A percentile compares a stretch with the other conserved stretches of the same genome.
phyloP scores from a whole-genome alignment of 2,329 filamentous ascomycete genomes.

The Aulographum hederae region DNA sequence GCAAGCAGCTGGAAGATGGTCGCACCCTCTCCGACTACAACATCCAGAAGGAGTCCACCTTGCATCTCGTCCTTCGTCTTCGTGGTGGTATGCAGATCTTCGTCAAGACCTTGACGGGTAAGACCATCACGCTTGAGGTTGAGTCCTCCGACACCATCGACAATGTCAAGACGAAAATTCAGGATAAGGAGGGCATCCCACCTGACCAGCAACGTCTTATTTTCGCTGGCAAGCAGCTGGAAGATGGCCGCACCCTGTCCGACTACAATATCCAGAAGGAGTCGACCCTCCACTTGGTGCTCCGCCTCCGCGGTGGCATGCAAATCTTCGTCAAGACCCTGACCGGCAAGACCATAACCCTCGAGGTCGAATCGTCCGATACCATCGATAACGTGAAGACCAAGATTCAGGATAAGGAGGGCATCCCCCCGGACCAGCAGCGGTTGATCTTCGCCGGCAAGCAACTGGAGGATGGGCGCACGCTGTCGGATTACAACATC shows the following conservation, averaged over 20 bases:
- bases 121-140: constrained; percentile 49
- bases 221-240: constrained; percentile 44
- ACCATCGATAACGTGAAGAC: constrained; percentile 94
- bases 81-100: constrained; percentile 47
- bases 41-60: constrained; percentile 45
- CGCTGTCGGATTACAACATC: constrained; percentile 95
- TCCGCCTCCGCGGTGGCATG: constrained; percentile 70
- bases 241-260: constrained; percentile 36
- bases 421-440: constrained; percentile 94
- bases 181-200: constrained; percentile 90
- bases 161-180: constrained; percentile 93
- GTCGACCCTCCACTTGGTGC: constrained; percentile 66
- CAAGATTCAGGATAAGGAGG: constrained; percentile 97
- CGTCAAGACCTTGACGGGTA: constrained; percentile 41
- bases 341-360: constrained; percentile 45
- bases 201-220: constrained; percentile 3
- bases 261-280: constrained; percentile 62
- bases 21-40: constrained; percentile 37
- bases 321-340: constrained; percentile 40
- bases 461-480: constrained; percentile 97
- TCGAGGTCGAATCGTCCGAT: constrained; percentile 54
- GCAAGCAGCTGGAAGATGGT: constrained; percentile 39
- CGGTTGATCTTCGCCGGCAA: constrained; percentile 97
- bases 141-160: constrained; percentile 75
- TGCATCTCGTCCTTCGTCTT: constrained; percentile 59